Percentiles rank a stretch among this genome's conserved stretches.
phyloP scores from a whole-genome alignment of 169 alveolate genomes.

The Perkinsus marinus region DNA sequence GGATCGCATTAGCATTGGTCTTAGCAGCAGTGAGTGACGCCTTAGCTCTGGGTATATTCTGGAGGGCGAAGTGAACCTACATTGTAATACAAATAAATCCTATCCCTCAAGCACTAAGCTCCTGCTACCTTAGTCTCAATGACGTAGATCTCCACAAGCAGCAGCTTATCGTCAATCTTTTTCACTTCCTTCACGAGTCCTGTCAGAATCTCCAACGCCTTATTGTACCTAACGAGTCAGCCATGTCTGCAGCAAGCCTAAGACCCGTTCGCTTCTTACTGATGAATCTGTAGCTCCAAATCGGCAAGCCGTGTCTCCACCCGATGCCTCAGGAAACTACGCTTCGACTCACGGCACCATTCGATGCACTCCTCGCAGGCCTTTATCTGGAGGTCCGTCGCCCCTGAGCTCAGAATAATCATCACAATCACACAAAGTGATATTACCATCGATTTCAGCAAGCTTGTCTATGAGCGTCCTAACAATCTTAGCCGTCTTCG shows the following conservation, averaged over 20 bases:
- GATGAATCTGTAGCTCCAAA: conserved; percentile 31
- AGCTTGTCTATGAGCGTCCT: conserved; percentile 35
- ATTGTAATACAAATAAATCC: too few relatives aligned
- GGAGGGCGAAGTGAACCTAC: background rate
- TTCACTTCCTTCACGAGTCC: conserved; percentile 67
- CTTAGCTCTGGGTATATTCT: conserved; percentile 25
- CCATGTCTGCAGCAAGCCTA: background rate
- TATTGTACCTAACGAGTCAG: background rate
- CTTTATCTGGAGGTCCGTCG: conserved; percentile 45
- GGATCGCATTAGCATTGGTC: conserved; percentile 78
- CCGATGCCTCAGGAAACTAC: conserved; percentile 73
- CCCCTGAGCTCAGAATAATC: too few relatives aligned
- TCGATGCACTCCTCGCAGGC: conserved; percentile 70
- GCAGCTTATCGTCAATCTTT: conserved; percentile 80
- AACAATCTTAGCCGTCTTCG: conserved; percentile 48
- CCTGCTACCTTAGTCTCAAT: conserved; percentile 61
- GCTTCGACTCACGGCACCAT: conserved; percentile 74
- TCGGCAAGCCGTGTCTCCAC: conserved; percentile 69
- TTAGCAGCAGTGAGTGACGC: conserved; percentile 86
- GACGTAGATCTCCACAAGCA: conserved; percentile 73
- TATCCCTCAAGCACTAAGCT: background rate
- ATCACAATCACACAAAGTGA: too few relatives aligned
- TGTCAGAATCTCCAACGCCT: conserved; percentile 59
- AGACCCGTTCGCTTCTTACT: conserved; percentile 19
- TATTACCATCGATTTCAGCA: conserved; percentile 40